These are phyloP conservation scores for Paxillus involutus DNA, from an alignment of 768 basidiomycete genomes.

Conservation along the genomic window DNA sequence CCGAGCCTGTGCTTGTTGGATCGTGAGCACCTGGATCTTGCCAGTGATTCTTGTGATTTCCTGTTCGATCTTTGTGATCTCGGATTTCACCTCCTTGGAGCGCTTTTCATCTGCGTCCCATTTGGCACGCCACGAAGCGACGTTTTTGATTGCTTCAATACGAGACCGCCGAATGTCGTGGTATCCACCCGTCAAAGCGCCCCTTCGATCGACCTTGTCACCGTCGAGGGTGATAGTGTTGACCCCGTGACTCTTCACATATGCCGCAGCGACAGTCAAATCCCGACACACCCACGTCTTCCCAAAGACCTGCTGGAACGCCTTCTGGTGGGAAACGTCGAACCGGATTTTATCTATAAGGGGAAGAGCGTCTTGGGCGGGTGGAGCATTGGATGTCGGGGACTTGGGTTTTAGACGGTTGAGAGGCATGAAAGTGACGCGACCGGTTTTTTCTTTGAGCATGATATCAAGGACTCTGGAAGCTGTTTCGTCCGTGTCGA, in stretches of 20 bases:
- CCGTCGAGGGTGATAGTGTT: constrained; percentile 98
- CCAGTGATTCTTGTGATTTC: constrained; percentile 79
- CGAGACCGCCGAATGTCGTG: constrained; percentile 90
- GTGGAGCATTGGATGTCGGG: constrained; percentile 50
- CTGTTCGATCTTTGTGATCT: constrained; percentile 75
- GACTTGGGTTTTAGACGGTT: constrained; percentile 87
- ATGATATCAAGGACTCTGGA: constrained; percentile 89
- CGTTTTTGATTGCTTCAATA: constrained; percentile 80
- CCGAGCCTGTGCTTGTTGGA: constrained; percentile 69
- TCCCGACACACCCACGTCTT: constrained; percentile 96
- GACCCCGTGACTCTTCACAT: constrained; percentile 91
- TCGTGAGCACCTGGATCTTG: constrained; percentile 64
- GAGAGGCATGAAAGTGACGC: constrained; percentile 98
- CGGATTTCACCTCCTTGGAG: constrained; percentile 71
- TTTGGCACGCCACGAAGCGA: constrained; percentile 73
- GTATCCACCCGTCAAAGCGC: constrained; percentile 93
- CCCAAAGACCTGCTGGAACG: constrained; percentile 96
- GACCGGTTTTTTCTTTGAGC: constrained; percentile 89
- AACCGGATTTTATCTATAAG: constrained; percentile 82
- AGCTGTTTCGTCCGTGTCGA: constrained; percentile 94
- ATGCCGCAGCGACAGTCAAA: constrained; percentile 88
- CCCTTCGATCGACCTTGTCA: constrained; percentile 96
- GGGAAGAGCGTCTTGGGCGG: constrained; percentile 74
- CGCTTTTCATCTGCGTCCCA: constrained; percentile 63
- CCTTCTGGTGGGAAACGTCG: constrained; percentile 68